Percentiles rank a stretch among this genome's conserved stretches.
Conservation (phyloP, 176 grass and related monocot species). For the Zea mays region Zm-B73-REFERENCE-NAM-5.0 NC_050099.1:65640001-65640500, state of each 20-base stretch:
- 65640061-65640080: not conserved
- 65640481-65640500: slow-evolving; percentile 6
- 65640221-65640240: no score
- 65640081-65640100: not conserved
- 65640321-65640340: not conserved
- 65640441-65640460: not conserved
- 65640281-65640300: no score
- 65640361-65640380: not conserved
- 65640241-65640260: no score
- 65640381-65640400: not conserved
- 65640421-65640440: not conserved
- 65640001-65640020: not conserved
- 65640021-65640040: not conserved
- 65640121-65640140: slow-evolving; percentile 4
- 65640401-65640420: no score
- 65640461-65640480: not conserved
- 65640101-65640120: not conserved
- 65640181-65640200: not conserved
- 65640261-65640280: no score
- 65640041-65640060: not conserved
- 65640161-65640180: not conserved
- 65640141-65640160: not conserved
- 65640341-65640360: not conserved
- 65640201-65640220: not conserved
- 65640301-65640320: not conserved